Evolutionary conservation across 208 protist genomes (phyloP), one percentile per base, ranked within the genome.

Genomic region (Acanthamoeba royreba): DNA sequence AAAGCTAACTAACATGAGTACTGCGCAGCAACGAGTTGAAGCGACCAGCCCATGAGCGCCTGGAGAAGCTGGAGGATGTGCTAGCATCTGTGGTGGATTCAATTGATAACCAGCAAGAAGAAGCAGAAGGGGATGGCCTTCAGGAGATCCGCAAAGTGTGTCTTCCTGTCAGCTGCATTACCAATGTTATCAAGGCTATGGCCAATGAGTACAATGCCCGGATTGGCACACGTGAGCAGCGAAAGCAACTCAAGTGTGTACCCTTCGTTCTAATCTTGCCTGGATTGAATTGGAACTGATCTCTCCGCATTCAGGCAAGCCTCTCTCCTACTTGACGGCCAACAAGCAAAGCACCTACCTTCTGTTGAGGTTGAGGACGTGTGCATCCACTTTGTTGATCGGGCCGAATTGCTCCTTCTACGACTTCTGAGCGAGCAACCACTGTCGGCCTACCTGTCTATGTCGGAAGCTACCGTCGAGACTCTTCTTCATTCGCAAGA

Each of bases 351-450:
- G 69, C 69, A 79, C n/a, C 35, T 33, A 38, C 83, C 47, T 17
- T n/a, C n/a, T n/a, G 0, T 90, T 0, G 35, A 25, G 25, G 43
- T 90, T 33, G 38, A 61, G 19, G 53, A 66, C 17, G 25, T 25
- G 38, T 90, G 83, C 40, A n/a, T 90, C 35, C 49, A 28, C n/a
- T 90, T 90, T 35, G 83, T 90, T 25, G 83, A 90, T 25, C 45
- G 40, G 4, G 83, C 83, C 33, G 83, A 90, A 33, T 45, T 45
- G 40, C 53, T 90, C 31, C 47, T 90, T 31, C 55, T 69, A 2
- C 83, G 83, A 33, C 83, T 90, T 31, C 55, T 90, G 25, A 40
- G 66, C 19, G 49, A 61, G 45, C 55, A 72, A 25, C 55, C 83
- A 38, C 55, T 69, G 53, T 90, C 83, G 83, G 53, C 47, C 47